Evolutionary conservation across 225 moss, liverwort and hornwort species (phyloP).

Genomic region (Climacium dendroides): DNA sequence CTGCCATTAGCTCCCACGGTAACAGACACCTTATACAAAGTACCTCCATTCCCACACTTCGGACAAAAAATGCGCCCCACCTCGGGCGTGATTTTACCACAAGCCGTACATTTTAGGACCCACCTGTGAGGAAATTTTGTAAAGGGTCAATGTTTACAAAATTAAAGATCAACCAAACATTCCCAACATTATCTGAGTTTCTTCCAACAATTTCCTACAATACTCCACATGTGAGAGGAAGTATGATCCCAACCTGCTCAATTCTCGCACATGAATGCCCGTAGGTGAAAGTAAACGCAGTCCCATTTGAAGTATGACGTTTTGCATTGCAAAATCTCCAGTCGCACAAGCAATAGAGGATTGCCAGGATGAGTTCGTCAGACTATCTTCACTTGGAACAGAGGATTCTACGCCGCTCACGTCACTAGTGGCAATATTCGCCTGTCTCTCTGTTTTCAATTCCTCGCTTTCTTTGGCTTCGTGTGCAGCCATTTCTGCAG

Average conservation of each 20-base stretch:
- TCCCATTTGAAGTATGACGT: slow-evolving; percentile 98
- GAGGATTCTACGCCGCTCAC: slow-evolving; percentile 15
- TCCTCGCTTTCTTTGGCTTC: slow-evolving; percentile 3
- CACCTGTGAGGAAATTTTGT: slow-evolving; percentile 34
- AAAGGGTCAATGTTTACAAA: not conserved
- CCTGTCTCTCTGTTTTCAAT: slow-evolving; percentile 1
- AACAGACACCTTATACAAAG: slow-evolving; percentile 78
- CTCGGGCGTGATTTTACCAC: slow-evolving; percentile 64
- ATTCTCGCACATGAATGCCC: slow-evolving; percentile 74
- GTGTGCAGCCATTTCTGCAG: slow-evolving; percentile 25
- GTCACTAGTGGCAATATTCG: not conserved
- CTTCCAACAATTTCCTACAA: not conserved
- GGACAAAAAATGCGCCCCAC: slow-evolving; percentile 91
- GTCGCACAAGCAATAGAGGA: slow-evolving; percentile 86
- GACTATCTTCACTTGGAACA: slow-evolving; percentile 37
- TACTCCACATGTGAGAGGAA: not conserved
- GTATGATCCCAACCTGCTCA: slow-evolving; percentile 42
- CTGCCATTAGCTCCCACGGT: slow-evolving; percentile 83
- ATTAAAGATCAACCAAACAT: not conserved
- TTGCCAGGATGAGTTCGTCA: slow-evolving; percentile 36
- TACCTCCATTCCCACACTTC: slow-evolving; percentile 98
- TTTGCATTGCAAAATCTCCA: slow-evolving; percentile 94
- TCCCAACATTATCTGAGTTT: not conserved
- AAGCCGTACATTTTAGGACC: slow-evolving; percentile 93
- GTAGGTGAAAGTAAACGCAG: slow-evolving; percentile 76